phyloP scores from a whole-genome alignment of 129 eudicot species.

The Saposhnikovia divaricata region DNA sequence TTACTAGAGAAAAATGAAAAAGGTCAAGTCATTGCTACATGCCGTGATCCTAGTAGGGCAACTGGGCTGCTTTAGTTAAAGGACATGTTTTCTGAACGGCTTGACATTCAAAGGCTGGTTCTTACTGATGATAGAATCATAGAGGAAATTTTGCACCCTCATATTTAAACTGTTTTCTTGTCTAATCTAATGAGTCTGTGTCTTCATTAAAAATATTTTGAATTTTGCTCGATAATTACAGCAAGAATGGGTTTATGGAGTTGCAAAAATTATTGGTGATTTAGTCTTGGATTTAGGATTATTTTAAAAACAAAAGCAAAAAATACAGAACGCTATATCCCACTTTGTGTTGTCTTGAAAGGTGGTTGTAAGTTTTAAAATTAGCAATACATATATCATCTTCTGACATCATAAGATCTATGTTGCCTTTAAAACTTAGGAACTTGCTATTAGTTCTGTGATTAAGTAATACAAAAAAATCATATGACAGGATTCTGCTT shows the following conservation, averaged over 20 bases:
- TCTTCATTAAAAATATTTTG: not conserved
- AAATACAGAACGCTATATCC: not conserved
- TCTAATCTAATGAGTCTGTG: not conserved
- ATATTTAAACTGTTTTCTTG: conserved; percentile 15
- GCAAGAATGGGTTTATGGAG: not conserved
- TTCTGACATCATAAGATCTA: not conserved
- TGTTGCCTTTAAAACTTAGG: not conserved
- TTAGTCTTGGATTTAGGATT: not conserved
- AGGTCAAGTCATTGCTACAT: conserved; percentile 78
- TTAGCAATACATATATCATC: not conserved
- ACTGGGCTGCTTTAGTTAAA: conserved; percentile 61
- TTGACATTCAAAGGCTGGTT: conserved; percentile 65
- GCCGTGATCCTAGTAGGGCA: conserved; percentile 67
- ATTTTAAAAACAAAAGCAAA: not conserved
- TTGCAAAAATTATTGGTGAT: not conserved
- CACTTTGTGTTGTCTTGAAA: not conserved
- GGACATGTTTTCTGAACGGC: conserved; percentile 53
- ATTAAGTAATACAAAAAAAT: not conserved
- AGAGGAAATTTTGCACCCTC: conserved; percentile 39
- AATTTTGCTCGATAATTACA: not conserved
- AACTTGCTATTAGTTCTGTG: not conserved
- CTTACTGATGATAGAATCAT: conserved; percentile 77
- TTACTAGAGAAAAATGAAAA: conserved; percentile 52
- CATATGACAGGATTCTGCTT: conserved; percentile 57
- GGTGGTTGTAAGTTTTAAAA: not conserved